A percentile compares a stretch with the other conserved stretches of the same genome.
Conservation (phyloP, 2,329 filamentous ascomycete genomes). For the Ustilaginoidea virens region DNA sequence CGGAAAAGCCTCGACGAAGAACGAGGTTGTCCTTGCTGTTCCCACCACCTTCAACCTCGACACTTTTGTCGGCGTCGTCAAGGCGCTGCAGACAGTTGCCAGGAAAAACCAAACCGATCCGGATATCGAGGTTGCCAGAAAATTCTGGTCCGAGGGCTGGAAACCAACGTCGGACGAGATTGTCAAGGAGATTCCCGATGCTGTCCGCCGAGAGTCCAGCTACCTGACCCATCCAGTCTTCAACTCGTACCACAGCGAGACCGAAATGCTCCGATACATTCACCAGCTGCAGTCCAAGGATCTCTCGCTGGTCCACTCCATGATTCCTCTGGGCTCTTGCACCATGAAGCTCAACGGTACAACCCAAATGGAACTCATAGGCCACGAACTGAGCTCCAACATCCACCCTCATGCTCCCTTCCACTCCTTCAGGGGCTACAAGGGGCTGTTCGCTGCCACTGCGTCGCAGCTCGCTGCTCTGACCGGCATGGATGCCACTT, state of each 20-base stretch:
- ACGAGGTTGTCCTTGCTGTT: conserved; percentile 13
- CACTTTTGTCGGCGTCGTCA: conserved; percentile 9
- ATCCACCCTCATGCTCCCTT: conserved; percentile 67
- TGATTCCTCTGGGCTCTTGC: conserved; percentile 94
- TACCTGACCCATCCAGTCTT: conserved; percentile 88
- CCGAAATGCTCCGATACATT: conserved; percentile 86
- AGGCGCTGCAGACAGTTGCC: conserved; percentile 13
- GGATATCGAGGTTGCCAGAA: conserved; percentile 16
- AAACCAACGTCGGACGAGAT: conserved; percentile 19
- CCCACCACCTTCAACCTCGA: conserved; percentile 11
- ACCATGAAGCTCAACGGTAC: conserved; percentile 98
- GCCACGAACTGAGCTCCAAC: conserved; percentile 58
- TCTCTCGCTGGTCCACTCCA: conserved; percentile 83
- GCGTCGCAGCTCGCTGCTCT: conserved; percentile 63
- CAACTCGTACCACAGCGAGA: conserved; percentile 90
- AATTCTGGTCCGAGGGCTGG: conserved; percentile 24
- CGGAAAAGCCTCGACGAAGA: conserved; percentile 40
- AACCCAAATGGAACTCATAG: conserved; percentile 80
- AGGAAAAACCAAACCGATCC: conserved; percentile 10
- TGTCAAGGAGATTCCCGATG: conserved; percentile 31
- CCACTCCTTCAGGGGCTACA: conserved; percentile 51
- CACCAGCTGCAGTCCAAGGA: conserved; percentile 89
- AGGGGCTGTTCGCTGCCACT: conserved; percentile 54
- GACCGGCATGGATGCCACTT: conserved; percentile 81
- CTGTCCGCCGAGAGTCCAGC: conserved; percentile 52